These are phyloP conservation scores for Russula earlei DNA, from an alignment of 768 basidiomycete species.

Conservation along the genomic window DNA sequence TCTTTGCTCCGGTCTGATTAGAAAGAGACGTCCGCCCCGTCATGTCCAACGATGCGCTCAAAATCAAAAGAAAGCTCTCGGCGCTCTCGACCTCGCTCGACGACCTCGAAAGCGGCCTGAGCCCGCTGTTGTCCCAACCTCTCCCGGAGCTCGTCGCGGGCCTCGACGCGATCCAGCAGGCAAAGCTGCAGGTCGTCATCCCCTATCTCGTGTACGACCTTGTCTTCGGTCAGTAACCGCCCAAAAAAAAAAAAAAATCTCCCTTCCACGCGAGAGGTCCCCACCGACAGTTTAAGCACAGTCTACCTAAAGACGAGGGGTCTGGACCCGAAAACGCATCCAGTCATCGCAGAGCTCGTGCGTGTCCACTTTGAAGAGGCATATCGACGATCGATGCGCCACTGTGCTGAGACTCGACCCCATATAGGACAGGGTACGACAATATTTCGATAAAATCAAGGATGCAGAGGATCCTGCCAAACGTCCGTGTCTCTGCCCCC, in stretches of 20 bases:
- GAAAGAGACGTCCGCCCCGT: no score
- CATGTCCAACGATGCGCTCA: constrained; percentile 32
- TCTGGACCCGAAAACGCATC: constrained; percentile 70
- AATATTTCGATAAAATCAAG: constrained; percentile 79
- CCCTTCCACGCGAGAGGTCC: not conserved
- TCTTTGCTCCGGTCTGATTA: no score
- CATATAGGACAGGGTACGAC: constrained; percentile 64
- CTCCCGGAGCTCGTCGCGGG: constrained; percentile 56
- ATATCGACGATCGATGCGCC: no score
- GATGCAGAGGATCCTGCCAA: constrained; percentile 58
- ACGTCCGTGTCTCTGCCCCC: constrained; percentile 32
- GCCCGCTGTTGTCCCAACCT: constrained; percentile 56
- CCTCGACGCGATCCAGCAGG: constrained; percentile 68
- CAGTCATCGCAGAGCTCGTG: constrained; percentile 66
- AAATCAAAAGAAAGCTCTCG: constrained; percentile 34
- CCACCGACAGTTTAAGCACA: constrained; percentile 23
- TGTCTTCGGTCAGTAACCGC: constrained; percentile 63
- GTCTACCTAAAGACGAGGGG: constrained; percentile 78
- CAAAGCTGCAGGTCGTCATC: constrained; percentile 67
- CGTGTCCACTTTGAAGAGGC: no score
- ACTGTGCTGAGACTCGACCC: no score
- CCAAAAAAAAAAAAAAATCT: no score
- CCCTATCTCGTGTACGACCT: constrained; percentile 83
- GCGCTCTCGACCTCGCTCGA: constrained; percentile 50
- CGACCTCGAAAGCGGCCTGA: constrained; percentile 56